A percentile compares a stretch with the other conserved stretches of the same genome.
Conservation (phyloP, 352 stramenopile genomes). For the Phytophthora palmivora region DNA sequence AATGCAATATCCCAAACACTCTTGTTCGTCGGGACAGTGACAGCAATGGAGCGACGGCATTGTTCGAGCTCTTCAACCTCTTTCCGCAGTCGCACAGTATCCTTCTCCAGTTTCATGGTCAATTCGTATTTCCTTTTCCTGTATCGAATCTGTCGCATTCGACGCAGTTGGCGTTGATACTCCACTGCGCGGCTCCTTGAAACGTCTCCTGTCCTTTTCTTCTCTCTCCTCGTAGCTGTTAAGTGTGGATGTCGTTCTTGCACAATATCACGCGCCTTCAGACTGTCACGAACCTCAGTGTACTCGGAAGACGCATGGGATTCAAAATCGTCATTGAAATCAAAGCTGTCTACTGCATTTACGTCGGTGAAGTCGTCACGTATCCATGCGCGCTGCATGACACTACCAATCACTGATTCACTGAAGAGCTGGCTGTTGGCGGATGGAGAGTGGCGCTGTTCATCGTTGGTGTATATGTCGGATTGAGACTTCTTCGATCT, state of each 20-base stretch:
- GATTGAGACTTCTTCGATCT: background rate
- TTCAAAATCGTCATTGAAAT: too few species aligned
- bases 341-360: background rate
- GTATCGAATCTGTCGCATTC: constrained; percentile 16
- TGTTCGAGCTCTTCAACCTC: constrained; percentile 6
- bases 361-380: background rate
- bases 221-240: too few species aligned
- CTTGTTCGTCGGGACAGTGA: background rate
- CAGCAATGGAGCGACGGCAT: background rate
- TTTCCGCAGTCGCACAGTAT: background rate
- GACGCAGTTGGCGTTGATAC: constrained; percentile 6
- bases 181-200: background rate
- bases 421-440: constrained; percentile 11
- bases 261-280: too few species aligned
- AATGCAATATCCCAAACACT: constrained; percentile 10
- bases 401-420: constrained; percentile 11
- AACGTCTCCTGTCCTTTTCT: background rate
- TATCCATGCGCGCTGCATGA: constrained; percentile 7
- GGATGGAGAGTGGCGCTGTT: constrained; percentile 7
- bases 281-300: too few species aligned
- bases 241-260: too few species aligned
- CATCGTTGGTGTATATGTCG: background rate
- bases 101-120: constrained; percentile 1
- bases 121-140: constrained; percentile 6
- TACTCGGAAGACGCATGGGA: too few species aligned